These are phyloP conservation scores for Phylloporus arenicola DNA, from an alignment of 768 basidiomycete species.

Conservation along the genomic window DNA sequence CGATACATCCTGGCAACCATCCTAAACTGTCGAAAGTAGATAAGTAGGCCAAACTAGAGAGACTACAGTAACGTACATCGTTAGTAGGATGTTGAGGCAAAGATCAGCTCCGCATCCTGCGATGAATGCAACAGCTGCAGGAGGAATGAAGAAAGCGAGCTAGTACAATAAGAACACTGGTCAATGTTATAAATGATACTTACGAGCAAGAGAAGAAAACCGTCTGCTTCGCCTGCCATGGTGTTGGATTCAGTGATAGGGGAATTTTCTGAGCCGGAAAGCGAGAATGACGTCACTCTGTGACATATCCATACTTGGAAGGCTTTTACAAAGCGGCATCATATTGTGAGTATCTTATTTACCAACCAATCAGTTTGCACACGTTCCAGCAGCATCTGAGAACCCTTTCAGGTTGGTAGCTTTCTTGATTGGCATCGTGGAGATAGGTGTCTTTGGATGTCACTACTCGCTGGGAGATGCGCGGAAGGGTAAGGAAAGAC, in stretches of 20 bases:
- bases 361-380: too few species aligned
- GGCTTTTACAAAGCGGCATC: too few species aligned
- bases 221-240: slow-evolving; percentile 15
- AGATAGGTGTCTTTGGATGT: too few species aligned
- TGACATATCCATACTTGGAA: slow-evolving; percentile 17
- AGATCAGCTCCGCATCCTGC: slow-evolving; percentile 81
- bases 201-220: slow-evolving; percentile 9
- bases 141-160: slow-evolving; percentile 75
- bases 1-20: slow-evolving; percentile 60
- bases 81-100: slow-evolving; percentile 74
- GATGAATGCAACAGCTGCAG: slow-evolving; percentile 67
- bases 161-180: slow-evolving; percentile 21
- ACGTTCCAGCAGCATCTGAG: too few species aligned
- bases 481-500: too few species aligned
- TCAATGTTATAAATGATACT: background rate
- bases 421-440: too few species aligned
- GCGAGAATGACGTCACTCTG: slow-evolving; percentile 22
- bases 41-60: background rate
- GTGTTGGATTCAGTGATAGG: background rate
- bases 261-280: background rate
- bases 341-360: too few species aligned
- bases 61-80: slow-evolving; percentile 46
- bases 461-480: too few species aligned
- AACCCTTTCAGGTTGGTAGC: too few species aligned
- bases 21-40: slow-evolving; percentile 46